Conservation (phyloP, 768 basidiomycete genomes). For the Rubroboletus satanas region DNA sequence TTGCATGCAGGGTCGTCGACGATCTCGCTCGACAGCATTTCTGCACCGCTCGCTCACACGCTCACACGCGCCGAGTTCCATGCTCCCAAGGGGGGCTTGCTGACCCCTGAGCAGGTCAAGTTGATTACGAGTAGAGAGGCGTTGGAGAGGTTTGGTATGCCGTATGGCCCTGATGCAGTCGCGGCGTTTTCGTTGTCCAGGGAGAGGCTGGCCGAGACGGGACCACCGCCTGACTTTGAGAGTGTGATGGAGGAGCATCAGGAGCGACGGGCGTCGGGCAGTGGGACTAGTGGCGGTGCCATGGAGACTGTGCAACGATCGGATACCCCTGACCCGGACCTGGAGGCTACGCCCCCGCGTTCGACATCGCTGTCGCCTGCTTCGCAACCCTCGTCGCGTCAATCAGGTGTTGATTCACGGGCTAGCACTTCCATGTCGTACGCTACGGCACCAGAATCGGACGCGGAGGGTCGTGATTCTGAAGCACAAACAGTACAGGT, state of each 20-base stretch:
- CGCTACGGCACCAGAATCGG: constrained; percentile 6
- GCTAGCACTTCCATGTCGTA: constrained; percentile 15
- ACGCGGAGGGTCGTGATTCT: background rate
- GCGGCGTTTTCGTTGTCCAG: constrained; percentile 51
- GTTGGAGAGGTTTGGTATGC: constrained; percentile 66
- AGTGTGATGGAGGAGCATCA: constrained; percentile 1
- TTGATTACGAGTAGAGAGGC: constrained; percentile 66
- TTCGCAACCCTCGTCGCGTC: background rate
- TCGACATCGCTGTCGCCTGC: background rate
- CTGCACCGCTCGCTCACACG: constrained; percentile 73
- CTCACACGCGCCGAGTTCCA: constrained; percentile 65
- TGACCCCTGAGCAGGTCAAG: constrained; percentile 53
- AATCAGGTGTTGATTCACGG: constrained; percentile 7
- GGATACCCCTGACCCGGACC: background rate
- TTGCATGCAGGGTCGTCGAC: constrained; percentile 54
- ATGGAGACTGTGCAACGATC: background rate
- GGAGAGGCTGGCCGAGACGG: constrained; percentile 33
- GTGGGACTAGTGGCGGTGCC: background rate
- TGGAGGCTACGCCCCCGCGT: background rate
- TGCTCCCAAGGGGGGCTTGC: constrained; percentile 43
- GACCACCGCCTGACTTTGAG: constrained; percentile 54
- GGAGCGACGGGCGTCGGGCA: background rate
- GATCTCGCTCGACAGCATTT: constrained; percentile 72
- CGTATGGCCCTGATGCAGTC: constrained; percentile 72
- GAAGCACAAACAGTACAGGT: background rate